Percentiles rank a stretch among this genome's conserved stretches.
Conservation (phyloP, 2,329 filamentous ascomycete genomes). For the Stagonosporopsis rhizophila region DNA sequence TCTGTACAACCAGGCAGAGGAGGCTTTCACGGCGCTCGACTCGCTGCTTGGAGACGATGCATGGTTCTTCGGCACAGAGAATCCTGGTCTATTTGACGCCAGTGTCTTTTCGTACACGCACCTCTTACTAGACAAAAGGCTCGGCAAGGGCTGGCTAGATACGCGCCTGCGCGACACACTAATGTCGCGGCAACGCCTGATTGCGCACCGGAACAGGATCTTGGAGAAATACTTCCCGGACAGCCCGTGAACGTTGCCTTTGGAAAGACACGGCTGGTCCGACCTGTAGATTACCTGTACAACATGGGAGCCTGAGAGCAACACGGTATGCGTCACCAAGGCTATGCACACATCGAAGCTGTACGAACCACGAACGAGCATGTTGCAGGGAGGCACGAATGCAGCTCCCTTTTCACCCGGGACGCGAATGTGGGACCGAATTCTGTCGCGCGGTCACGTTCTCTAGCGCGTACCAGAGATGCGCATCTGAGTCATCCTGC, state of each 20-base stretch:
- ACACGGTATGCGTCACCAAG: not conserved
- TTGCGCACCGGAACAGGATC: conserved; percentile 69
- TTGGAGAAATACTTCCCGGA: conserved; percentile 57
- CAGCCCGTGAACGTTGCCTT: conserved; percentile 7
- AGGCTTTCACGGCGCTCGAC: conserved; percentile 69
- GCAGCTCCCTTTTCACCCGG: not conserved
- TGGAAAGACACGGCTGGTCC: not conserved
- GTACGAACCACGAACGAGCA: not conserved
- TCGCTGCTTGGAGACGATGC: conserved; percentile 62
- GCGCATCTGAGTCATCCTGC: conserved; percentile 42
- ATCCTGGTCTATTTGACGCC: conserved; percentile 82
- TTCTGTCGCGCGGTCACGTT: conserved; percentile 17
- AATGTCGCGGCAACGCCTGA: conserved; percentile 65
- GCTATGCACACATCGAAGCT: not conserved
- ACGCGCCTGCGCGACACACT: conserved; percentile 66
- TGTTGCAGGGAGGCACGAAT: not conserved
- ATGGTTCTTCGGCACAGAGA: conserved; percentile 66
- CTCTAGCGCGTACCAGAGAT: conserved; percentile 18
- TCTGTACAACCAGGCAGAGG: conserved; percentile 66
- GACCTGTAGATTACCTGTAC: conserved; percentile 9
- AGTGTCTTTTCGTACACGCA: conserved; percentile 90
- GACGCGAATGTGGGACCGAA: conserved; percentile 8
- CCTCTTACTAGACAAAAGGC: conserved; percentile 70
- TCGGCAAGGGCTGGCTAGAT: conserved; percentile 68
- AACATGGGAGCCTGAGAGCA: not conserved